phyloP scores from a whole-genome alignment of 768 basidiomycete species.

The Rhodotorula paludigena region DNA sequence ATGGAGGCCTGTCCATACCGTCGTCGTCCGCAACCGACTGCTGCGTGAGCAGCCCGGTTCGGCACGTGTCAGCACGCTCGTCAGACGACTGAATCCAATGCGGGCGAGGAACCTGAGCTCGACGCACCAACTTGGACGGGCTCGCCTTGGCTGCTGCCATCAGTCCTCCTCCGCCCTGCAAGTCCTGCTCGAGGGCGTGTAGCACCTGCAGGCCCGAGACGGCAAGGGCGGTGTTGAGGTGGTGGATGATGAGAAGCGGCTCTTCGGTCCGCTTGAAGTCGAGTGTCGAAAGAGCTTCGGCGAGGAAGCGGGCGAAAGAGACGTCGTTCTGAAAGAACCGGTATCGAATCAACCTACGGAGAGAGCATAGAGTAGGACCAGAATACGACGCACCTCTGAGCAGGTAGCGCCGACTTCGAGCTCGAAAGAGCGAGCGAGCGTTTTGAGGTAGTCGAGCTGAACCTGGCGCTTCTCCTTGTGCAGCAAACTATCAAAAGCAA shows the following conservation, averaged over 20 bases:
- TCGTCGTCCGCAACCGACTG: neutral
- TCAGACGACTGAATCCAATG: too few species aligned
- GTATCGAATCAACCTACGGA: neutral
- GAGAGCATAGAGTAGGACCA: too few species aligned
- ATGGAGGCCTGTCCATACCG: neutral
- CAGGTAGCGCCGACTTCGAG: slow-evolving; percentile 58
- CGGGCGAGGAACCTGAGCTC: neutral
- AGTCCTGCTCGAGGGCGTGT: slow-evolving; percentile 59
- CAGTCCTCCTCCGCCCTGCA: slow-evolving; percentile 13
- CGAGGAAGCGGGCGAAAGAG: slow-evolving; percentile 83
- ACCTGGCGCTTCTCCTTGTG: slow-evolving; percentile 83
- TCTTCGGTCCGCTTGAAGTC: slow-evolving; percentile 97
- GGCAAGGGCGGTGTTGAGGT: slow-evolving; percentile 68
- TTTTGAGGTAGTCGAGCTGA: slow-evolving; percentile 79
- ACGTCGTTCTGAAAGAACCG: slow-evolving; percentile 61
- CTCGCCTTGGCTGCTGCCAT: slow-evolving; percentile 8
- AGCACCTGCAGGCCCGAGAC: slow-evolving; percentile 76
- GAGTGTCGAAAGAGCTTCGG: slow-evolving; percentile 84
- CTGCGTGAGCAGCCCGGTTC: too few species aligned
- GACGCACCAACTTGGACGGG: slow-evolving; percentile 5
- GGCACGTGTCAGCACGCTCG: neutral
- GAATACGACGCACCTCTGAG: slow-evolving; percentile 54
- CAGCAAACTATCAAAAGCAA: slow-evolving; percentile 50
- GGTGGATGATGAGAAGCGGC: slow-evolving; percentile 74
- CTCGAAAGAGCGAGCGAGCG: slow-evolving; percentile 76